Evolutionary conservation across 2,329 filamentous ascomycete genomes (phyloP).

Genomic region (Ceratocystis cacaofunesta): DNA sequence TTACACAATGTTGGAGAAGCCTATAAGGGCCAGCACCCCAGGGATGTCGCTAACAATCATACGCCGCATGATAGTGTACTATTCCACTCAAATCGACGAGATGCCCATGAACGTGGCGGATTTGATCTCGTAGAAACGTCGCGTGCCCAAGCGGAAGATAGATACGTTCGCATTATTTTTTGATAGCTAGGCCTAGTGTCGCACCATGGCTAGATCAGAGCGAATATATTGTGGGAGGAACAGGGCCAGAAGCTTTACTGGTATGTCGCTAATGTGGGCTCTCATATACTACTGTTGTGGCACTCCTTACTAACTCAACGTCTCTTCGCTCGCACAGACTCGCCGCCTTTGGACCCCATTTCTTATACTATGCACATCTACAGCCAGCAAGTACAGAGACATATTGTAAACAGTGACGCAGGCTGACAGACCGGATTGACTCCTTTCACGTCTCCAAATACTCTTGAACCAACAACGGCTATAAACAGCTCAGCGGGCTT

Average conservation of each 20-base stretch:
- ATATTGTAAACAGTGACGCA: constrained; percentile 1
- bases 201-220: constrained; percentile 1
- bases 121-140: constrained; percentile 33
- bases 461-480: neutral
- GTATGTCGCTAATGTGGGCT: neutral
- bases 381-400: neutral
- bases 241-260: constrained; percentile 7
- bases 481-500: neutral
- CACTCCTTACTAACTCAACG: neutral
- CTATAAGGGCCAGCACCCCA: neutral
- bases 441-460: neutral
- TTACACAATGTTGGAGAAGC: neutral
- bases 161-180: neutral
- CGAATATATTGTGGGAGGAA: constrained; percentile 18
- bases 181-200: constrained; percentile 9
- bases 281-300: neutral
- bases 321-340: neutral
- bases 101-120: constrained; percentile 92
- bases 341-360: neutral
- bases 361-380: constrained; percentile 6
- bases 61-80: constrained; percentile 49
- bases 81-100: constrained; percentile 93
- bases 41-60: constrained; percentile 23
- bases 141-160: neutral
- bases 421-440: neutral